These are phyloP conservation scores for Termitomyces bulborhizus DNA, from an alignment of 768 basidiomycete genomes.

Conservation along the genomic window DNA sequence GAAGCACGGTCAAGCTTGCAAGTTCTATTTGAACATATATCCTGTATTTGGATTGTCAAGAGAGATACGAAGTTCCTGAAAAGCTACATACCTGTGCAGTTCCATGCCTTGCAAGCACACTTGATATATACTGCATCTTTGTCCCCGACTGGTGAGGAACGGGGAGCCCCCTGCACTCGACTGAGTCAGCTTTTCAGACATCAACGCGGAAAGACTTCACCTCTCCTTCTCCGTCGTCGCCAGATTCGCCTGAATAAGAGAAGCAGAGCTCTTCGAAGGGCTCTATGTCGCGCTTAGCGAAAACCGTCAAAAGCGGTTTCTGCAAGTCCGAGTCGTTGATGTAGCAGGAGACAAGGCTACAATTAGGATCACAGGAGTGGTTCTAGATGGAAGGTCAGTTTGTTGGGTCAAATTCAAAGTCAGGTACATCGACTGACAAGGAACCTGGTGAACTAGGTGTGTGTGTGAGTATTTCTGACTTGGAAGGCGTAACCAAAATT, in stretches of 20 bases:
- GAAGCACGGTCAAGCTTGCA: neutral
- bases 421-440: slow-evolving; percentile 41
- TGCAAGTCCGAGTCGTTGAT: slow-evolving; percentile 70
- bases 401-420: neutral
- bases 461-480: slow-evolving; percentile 1
- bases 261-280: slow-evolving; percentile 72
- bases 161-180: neutral
- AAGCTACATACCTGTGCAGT: slow-evolving; percentile 37
- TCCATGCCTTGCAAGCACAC: slow-evolving; percentile 47
- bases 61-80: neutral
- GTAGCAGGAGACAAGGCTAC: slow-evolving; percentile 62
- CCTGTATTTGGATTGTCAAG: slow-evolving; percentile 4
- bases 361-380: slow-evolving; percentile 89
- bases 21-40: slow-evolving; percentile 14
- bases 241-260: slow-evolving; percentile 51
- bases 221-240: slow-evolving; percentile 26
- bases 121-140: slow-evolving; percentile 39
- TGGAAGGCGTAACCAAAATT: slow-evolving; percentile 20
- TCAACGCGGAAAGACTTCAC: slow-evolving; percentile 9
- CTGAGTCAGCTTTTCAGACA: neutral
- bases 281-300: slow-evolving; percentile 58
- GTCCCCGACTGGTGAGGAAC: slow-evolving; percentile 5
- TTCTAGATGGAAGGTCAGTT: slow-evolving; percentile 45
- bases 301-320: slow-evolving; percentile 65
- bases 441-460: slow-evolving; percentile 79